Base-by-base conservation (phyloP, 192 early-diverging fungal species). In the Entomortierella chlamydospora region DNA sequence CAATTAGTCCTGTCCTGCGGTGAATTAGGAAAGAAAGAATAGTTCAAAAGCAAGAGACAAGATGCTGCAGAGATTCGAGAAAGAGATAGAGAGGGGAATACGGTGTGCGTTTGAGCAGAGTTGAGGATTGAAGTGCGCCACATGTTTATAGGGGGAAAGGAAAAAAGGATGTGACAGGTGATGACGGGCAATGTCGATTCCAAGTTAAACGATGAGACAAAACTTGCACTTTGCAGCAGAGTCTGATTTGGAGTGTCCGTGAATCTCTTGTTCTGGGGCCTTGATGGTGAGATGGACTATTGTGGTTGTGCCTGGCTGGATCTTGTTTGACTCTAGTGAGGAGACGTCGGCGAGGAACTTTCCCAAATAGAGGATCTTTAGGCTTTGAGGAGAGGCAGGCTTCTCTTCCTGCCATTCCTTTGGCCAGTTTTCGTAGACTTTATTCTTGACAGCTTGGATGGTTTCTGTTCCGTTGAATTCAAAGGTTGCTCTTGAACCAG, bases 251-350 rank as follows among this genome's bases (percentile, higher is more conserved):
- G 80, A 73, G 47, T 73, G 54, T 28, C 71, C 70, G 41, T 71
- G 63, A n/a, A 39, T 25, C 29, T 72, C 71, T 60, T 70, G 66
- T 26, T 70, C 70, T 12, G 61, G 68, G 26, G 80, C 67, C 56
- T 81, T 85, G 57, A 85, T 83, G 30, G 82, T 82, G 43, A 85
- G 67, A 60, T 85, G 84, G 26, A 73, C 82, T 76, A 83, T 85
- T 57, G 79, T 85, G 1, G 64, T 66, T 20, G 73, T 63, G 2
- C 82, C 84, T 1, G 79, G 61, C 28, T 77, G 68, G 49, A 85
- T 85, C 59, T 79, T 85, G 58, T 83, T 85, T 43, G 78, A 66
- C 58, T 83, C 73, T 33, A 85, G 82, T 0, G 84, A 83, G 13
- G 78, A 72, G 51, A 18, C 58, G 51, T 85, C 82, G 28, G 83